These are phyloP conservation scores for Starmerella asiatica DNA, from an alignment of 805 yeast genomes.

Conservation along the genomic window DNA sequence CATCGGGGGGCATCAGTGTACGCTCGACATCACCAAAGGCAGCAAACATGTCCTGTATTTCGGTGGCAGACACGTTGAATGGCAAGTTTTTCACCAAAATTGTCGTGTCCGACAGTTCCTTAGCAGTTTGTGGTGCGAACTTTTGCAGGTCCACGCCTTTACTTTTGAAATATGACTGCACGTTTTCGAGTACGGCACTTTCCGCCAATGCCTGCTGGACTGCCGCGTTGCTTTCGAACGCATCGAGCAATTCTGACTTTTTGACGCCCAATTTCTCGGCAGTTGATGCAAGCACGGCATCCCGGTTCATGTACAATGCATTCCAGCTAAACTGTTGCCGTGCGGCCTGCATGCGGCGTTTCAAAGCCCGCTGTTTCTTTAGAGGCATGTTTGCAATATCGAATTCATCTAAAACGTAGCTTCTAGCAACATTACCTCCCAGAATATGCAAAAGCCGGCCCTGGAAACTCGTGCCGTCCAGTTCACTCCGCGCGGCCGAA, in stretches of 20 bases:
- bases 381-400: conserved; percentile 82
- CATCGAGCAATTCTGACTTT: conserved; percentile 75
- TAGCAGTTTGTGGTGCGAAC: conserved; percentile 35
- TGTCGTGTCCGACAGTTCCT: conserved; percentile 65
- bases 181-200: conserved; percentile 87
- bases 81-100: conserved; percentile 85
- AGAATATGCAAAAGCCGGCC: conserved; percentile 84
- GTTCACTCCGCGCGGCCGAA: conserved; percentile 49
- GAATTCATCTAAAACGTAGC: conserved; percentile 76
- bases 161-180: conserved; percentile 69
- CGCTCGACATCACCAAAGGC: conserved; percentile 69
- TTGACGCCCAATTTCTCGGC: conserved; percentile 71
- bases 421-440: conserved; percentile 72
- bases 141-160: conserved; percentile 73
- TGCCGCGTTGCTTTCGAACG: conserved; percentile 74
- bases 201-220: conserved; percentile 96
- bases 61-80: conserved; percentile 67
- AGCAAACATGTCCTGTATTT: conserved; percentile 66
- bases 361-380: conserved; percentile 78
- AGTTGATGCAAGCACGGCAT: conserved; percentile 83
- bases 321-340: conserved; percentile 90
- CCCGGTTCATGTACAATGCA: conserved; percentile 76
- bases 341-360: conserved; percentile 70
- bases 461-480: conserved; percentile 85
- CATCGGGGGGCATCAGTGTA: conserved; percentile 87